Percentiles rank a stretch among this genome's conserved stretches.
Conservation (phyloP, 176 grass and related monocot species). For the Thinopyrum elongatum region DNA sequence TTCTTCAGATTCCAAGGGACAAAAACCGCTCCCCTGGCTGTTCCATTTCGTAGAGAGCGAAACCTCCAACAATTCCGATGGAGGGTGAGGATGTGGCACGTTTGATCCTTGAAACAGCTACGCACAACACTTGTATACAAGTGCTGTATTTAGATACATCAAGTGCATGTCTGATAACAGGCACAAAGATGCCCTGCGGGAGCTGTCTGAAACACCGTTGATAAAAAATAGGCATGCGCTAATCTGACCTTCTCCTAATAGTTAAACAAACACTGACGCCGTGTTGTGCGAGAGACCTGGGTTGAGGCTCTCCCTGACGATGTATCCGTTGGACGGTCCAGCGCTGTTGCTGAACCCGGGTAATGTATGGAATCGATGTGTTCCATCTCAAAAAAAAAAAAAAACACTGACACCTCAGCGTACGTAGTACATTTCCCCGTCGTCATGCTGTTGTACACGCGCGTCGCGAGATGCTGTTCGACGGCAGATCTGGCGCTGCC, state of each 20-base stretch:
- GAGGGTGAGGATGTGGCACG: background rate
- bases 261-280: background rate
- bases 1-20: background rate
- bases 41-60: background rate
- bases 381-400: no score
- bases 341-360: no score
- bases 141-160: no score
- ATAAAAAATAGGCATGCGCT: background rate
- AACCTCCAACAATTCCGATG: background rate
- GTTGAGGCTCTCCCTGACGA: no score
- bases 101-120: background rate
- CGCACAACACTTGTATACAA: no score
- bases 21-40: background rate
- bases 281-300: no score
- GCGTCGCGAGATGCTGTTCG: background rate
- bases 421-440: background rate
- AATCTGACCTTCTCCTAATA: background rate
- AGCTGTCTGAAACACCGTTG: background rate
- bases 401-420: background rate
- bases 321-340: no score
- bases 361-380: no score
- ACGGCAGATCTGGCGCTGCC: background rate
- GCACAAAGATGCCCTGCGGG: background rate
- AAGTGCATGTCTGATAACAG: background rate
- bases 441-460: slow-evolving; percentile 9